These are phyloP conservation scores for Chaetomium sp. DNA, from an alignment of 2,329 filamentous ascomycete genomes.

Conservation along the genomic window DNA sequence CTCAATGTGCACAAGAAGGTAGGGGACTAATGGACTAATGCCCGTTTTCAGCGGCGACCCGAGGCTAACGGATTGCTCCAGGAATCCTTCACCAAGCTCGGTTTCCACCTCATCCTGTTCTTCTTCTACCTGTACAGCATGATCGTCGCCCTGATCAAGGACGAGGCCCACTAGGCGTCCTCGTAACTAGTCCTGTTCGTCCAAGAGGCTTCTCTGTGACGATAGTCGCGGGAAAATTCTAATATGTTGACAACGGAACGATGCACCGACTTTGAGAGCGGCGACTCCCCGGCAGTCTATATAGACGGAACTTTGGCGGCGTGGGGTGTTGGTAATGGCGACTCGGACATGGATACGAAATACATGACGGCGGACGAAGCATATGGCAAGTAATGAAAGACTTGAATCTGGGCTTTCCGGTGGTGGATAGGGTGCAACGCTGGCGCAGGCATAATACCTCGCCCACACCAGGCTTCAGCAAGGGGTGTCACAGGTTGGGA, in stretches of 20 bases:
- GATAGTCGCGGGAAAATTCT: not conserved
- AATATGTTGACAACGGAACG: not conserved
- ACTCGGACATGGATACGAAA: conserved; percentile 19
- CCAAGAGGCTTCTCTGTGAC: not conserved
- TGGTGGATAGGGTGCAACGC: not conserved
- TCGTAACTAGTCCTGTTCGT: not conserved
- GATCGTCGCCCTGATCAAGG: conserved; percentile 94
- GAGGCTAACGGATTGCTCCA: conserved; percentile 42
- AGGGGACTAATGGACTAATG: conserved; percentile 25
- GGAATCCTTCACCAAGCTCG: conserved; percentile 99
- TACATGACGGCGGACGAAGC: conserved; percentile 19
- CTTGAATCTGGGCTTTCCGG: not conserved
- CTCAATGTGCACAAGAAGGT: conserved; percentile 99
- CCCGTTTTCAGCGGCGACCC: not conserved
- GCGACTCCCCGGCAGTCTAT: conserved; percentile 10
- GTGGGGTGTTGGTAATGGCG: conserved; percentile 21
- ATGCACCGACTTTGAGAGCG: not conserved
- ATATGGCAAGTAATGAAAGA: conserved; percentile 22
- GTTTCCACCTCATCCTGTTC: conserved; percentile 99
- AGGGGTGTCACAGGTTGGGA: not conserved
- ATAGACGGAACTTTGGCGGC: conserved; percentile 28
- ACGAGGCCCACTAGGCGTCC: conserved; percentile 75
- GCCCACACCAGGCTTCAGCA: conserved; percentile 3
- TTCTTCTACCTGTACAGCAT: conserved; percentile 99
- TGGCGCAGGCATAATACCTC: conserved; percentile 6